Conservation (phyloP, 2,329 filamentous ascomycete genomes). For the Hymenoscyphus fructigenus region DNA sequence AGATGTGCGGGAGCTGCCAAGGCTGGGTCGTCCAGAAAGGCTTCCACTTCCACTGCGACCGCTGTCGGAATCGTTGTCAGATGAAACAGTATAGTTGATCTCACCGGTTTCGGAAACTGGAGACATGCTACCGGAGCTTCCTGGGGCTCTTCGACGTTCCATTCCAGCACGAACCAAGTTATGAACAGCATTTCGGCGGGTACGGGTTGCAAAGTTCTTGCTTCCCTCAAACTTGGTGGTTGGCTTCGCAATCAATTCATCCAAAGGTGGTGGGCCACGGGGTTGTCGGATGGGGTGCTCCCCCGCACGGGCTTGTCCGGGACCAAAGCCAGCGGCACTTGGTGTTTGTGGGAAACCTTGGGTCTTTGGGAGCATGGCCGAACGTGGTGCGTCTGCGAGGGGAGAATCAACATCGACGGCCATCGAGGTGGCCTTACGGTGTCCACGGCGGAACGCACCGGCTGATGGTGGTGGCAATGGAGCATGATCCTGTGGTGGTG, state of each 20-base stretch:
- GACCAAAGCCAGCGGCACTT: conserved; percentile 78
- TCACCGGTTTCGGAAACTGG: conserved; percentile 81
- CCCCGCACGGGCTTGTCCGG: conserved; percentile 87
- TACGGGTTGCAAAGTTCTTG: conserved; percentile 94
- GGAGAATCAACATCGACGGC: conserved; percentile 42
- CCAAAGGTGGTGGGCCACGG: conserved; percentile 84
- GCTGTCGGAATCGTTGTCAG: conserved; percentile 74
- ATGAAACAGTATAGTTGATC: conserved; percentile 61
- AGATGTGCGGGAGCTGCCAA: conserved; percentile 73
- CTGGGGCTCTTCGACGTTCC: conserved; percentile 72
- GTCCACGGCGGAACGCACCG: conserved; percentile 88
- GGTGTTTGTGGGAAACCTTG: conserved; percentile 78
- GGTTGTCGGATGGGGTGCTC: conserved; percentile 94
- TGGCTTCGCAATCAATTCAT: conserved; percentile 86
- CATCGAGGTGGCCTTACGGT: conserved; percentile 81
- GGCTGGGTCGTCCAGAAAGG: conserved; percentile 66
- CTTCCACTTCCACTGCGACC: conserved; percentile 73
- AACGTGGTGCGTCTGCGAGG: conserved; percentile 47
- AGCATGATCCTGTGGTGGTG: conserved; percentile 65
- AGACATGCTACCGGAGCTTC: conserved; percentile 80
- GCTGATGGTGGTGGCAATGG: conserved; percentile 85
- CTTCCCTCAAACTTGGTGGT: conserved; percentile 93
- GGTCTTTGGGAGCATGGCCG: conserved; percentile 70
- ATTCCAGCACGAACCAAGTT: conserved; percentile 88
- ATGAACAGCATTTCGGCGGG: conserved; percentile 86